Percentiles rank a stretch among this genome's conserved stretches.
Evolutionary conservation across 2,329 filamentous ascomycete genomes (phyloP).

Genomic region (Sporothrix pallida): DNA sequence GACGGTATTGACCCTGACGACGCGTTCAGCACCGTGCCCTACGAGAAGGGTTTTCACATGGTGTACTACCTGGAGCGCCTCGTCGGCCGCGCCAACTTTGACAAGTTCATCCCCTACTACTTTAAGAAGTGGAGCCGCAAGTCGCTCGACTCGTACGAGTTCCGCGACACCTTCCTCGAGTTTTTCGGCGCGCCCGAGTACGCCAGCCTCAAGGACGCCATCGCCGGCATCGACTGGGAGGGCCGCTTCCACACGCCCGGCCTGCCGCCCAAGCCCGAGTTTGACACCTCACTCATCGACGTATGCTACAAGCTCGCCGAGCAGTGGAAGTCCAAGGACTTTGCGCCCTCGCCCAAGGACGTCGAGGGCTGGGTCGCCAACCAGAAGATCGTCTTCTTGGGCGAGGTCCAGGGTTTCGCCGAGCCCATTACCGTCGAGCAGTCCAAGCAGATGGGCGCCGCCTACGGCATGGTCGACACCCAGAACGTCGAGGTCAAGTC

Average conservation of each 20-base stretch:
- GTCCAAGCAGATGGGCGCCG: conserved; percentile 72
- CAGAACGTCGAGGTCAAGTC: conserved; percentile 86
- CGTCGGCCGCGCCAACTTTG: conserved; percentile 83
- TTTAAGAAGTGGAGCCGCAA: conserved; percentile 84
- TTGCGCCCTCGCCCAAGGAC: conserved; percentile 71
- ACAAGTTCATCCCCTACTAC: conserved; percentile 95
- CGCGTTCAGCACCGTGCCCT: conserved; percentile 89
- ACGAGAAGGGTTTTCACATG: conserved; percentile 96
- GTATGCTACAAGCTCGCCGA: conserved; percentile 81
- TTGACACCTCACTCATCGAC: conserved; percentile 87
- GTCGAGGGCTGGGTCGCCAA: conserved; percentile 79
- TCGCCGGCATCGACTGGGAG: conserved; percentile 85
- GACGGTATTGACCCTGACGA: conserved; percentile 94
- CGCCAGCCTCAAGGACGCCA: conserved; percentile 64
- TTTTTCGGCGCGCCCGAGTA: conserved; percentile 78
- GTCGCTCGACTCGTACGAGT: conserved; percentile 91
- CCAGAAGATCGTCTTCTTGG: conserved; percentile 90
- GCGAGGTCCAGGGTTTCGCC: conserved; percentile 72
- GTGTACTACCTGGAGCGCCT: conserved; percentile 88
- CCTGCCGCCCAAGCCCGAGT: conserved; percentile 85
- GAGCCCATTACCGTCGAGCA: conserved; percentile 67
- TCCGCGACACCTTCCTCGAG: conserved; percentile 83
- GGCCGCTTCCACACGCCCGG: conserved; percentile 87
- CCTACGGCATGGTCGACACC: conserved; percentile 75
- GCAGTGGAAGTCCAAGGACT: conserved; percentile 71